Evolutionary conservation across 228 moss, liverwort and hornwort genomes (phyloP).

Genomic region (Sphagnum fallax): DNA sequence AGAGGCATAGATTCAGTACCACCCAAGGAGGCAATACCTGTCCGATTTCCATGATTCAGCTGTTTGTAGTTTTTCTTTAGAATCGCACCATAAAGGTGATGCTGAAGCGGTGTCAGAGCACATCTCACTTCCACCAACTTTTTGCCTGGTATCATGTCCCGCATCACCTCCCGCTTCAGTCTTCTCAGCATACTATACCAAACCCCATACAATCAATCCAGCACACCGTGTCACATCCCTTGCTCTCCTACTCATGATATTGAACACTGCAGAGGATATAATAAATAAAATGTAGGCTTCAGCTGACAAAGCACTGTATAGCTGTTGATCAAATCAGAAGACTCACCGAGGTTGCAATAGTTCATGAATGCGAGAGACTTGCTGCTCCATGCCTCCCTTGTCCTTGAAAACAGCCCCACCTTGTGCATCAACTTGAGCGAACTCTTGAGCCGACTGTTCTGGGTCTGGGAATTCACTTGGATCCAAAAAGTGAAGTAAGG

Average conservation of each 20-base stretch:
- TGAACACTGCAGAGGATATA: not conserved
- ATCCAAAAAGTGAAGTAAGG: slow-evolving; percentile 79
- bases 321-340: not conserved
- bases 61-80: slow-evolving; percentile 57
- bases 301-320: not conserved
- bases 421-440: slow-evolving; percentile 48
- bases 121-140: slow-evolving; percentile 71
- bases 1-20: not conserved
- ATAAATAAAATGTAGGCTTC: not conserved
- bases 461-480: slow-evolving; percentile 67
- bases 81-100: slow-evolving; percentile 51
- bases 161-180: slow-evolving; percentile 67
- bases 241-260: no score
- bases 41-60: slow-evolving; percentile 38
- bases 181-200: slow-evolving; percentile 75
- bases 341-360: slow-evolving; percentile 66
- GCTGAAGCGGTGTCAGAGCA: slow-evolving; percentile 54
- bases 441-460: slow-evolving; percentile 50
- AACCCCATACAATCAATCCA: not conserved
- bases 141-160: slow-evolving; percentile 71
- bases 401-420: slow-evolving; percentile 34
- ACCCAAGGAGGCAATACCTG: slow-evolving; percentile 19
- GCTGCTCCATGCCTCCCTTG: slow-evolving; percentile 46
- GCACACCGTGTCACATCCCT: not conserved
- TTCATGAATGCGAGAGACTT: slow-evolving; percentile 64